A percentile compares a stretch with the other conserved stretches of the same genome.
These are phyloP conservation scores for Nadsonia starkeyi-henricii DNA, from an alignment of 1,139 yeast species.

Conservation along the genomic window DNA sequence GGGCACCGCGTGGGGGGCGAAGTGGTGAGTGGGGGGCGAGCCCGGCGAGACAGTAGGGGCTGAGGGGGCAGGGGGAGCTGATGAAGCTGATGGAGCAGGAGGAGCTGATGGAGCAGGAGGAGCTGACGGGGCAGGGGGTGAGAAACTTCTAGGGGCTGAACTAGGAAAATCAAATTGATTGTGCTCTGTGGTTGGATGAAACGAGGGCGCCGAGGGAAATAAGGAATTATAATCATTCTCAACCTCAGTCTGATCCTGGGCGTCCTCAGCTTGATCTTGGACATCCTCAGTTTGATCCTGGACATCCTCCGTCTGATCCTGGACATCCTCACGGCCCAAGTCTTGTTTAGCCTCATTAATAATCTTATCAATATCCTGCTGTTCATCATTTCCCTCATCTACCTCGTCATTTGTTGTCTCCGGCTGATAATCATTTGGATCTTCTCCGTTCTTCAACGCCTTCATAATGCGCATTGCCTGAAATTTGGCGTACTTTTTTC, in stretches of 20 bases:
- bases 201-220: constrained; percentile 10
- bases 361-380: constrained; percentile 15
- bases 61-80: constrained; percentile 8
- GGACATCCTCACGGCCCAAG: constrained; percentile 7
- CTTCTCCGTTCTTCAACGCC: constrained; percentile 31
- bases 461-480: constrained; percentile 44
- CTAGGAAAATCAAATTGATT: too few species aligned
- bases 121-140: constrained; percentile 9
- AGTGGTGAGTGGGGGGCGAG: constrained; percentile 1
- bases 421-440: constrained; percentile 36
- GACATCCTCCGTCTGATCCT: constrained; percentile 17
- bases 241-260: background rate
- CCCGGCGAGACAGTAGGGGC: constrained; percentile 5
- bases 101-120: constrained; percentile 10
- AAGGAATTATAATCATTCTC: constrained; percentile 6
- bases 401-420: constrained; percentile 7
- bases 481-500: constrained; percentile 41
- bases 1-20: constrained; percentile 7
- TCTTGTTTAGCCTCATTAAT: constrained; percentile 1
- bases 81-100: constrained; percentile 11
- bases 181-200: too few species aligned
- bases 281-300: constrained; percentile 19
- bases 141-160: too few species aligned
- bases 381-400: constrained; percentile 18
- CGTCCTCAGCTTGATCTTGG: background rate